Percentiles rank a stretch among this genome's conserved stretches.
phyloP scores from a whole-genome alignment of 1,139 yeast species.

The Yamadazyma dushanensis region DNA sequence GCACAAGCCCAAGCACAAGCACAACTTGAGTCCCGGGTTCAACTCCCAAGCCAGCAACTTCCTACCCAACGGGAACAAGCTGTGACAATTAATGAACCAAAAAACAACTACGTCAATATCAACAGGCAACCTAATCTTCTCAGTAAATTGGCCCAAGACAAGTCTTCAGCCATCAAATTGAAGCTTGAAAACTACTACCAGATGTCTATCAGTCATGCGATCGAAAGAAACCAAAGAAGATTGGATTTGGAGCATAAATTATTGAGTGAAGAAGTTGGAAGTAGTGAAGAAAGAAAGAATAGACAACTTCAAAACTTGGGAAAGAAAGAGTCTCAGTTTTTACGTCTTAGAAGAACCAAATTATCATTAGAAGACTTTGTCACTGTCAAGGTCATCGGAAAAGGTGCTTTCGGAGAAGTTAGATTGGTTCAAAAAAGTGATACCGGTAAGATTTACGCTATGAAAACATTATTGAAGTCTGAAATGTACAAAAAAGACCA shows the following conservation, averaged over 20 bases:
- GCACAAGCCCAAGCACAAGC: constrained; percentile 17
- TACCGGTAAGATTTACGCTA: constrained; percentile 82
- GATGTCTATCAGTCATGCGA: constrained; percentile 76
- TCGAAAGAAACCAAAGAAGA: constrained; percentile 78
- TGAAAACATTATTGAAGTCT: constrained; percentile 75
- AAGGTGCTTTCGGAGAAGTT: constrained; percentile 87
- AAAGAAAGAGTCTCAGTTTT: constrained; percentile 73
- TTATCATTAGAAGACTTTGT: constrained; percentile 71
- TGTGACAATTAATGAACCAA: constrained; percentile 4
- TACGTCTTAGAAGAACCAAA: constrained; percentile 74
- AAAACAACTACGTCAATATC: constrained; percentile 40
- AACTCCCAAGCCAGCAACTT: constrained; percentile 12
- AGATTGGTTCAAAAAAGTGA: constrained; percentile 79
- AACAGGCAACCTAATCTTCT: constrained; percentile 84
- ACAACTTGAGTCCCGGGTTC: no score
- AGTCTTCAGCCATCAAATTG: constrained; percentile 70
- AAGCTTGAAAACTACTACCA: constrained; percentile 74
- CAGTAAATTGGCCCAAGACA: constrained; percentile 66
- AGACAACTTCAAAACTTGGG: constrained; percentile 73
- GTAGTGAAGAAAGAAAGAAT: constrained; percentile 70
- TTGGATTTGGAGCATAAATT: constrained; percentile 69
- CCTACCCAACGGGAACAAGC: no score
- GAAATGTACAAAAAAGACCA: constrained; percentile 87
- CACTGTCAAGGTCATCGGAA: constrained; percentile 81
- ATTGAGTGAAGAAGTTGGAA: constrained; percentile 57